Evolutionary conservation across 2,329 filamentous ascomycete genomes (phyloP), one percentile per base, ranked within the genome.

Genomic region (Erysiphe neolycopersici): DNA sequence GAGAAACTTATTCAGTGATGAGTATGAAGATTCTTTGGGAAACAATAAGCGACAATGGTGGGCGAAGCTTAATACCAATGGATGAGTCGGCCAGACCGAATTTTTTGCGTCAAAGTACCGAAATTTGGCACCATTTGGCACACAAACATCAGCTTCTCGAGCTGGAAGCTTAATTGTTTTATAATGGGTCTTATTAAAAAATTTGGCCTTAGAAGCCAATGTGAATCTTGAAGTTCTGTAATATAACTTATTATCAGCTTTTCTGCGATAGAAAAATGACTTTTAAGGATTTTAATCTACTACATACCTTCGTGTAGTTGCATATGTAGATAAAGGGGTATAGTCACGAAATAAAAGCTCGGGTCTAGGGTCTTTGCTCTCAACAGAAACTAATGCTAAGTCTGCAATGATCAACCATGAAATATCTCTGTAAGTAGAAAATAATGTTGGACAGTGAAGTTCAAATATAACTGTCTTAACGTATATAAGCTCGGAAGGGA

Each of bases 391-490:
- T 26, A 26, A 9, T 18, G 41, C 41, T 10, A 69, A 48, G 3
- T 45, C 49, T 11, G 54, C 54, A 1, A 68, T 16, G 10, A 72
- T 60, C 3, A 48, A 51, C 64, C 66, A 71, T 1, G 65, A 69
- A 3, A 61, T 56, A 47, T 69, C 61, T 29, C 70, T 59, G 51
- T 71, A 74, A 0, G 56, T 55, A 4, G 57, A 56, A 19, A 70
- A 61, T 6, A 55, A 57, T 2, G 48, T 36, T 0, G 69, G 68
- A 19, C 60, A 58, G 0, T 46, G 47, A 2, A 73, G 54, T 46
- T 74, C 70, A 43, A 73, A 69, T 0, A 72, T 47, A 1, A 68
- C 53, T 1, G 59, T 60, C 19, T 63, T 61, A 30, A 57, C 57
- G 16, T 59, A 50, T 5, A 53, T 47, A 1, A 52, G 44, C 0